These are phyloP conservation scores for Aspergillus fumigatiaffinis DNA, from an alignment of 2,329 filamentous ascomycete genomes.

Conservation along the genomic window DNA sequence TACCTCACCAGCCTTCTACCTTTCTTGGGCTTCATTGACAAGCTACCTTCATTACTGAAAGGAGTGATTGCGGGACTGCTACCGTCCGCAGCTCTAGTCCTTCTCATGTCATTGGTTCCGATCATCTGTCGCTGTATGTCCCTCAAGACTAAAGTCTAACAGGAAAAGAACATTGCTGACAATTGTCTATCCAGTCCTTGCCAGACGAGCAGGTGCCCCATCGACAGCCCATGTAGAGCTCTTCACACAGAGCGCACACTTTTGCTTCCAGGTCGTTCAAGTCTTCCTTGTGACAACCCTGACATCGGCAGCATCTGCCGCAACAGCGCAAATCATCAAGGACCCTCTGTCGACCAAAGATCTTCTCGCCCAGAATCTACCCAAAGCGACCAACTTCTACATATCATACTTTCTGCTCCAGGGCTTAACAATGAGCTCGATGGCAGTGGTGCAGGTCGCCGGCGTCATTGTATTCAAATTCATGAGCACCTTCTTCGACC, in stretches of 20 bases:
- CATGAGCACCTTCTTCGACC: slow-evolving; percentile 67
- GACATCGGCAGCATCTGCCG: slow-evolving; percentile 72
- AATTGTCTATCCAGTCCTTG: slow-evolving; percentile 54
- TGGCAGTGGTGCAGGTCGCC: slow-evolving; percentile 66
- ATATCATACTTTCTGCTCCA: slow-evolving; percentile 93
- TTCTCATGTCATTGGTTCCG: slow-evolving; percentile 83
- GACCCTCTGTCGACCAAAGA: slow-evolving; percentile 61
- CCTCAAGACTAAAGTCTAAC: not conserved
- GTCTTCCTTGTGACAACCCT: slow-evolving; percentile 86
- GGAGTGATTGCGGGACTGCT: slow-evolving; percentile 81
- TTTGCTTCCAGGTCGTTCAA: slow-evolving; percentile 68
- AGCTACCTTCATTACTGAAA: slow-evolving; percentile 65
- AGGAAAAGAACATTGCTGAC: not conserved
- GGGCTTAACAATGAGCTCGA: slow-evolving; percentile 71
- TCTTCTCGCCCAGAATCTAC: slow-evolving; percentile 70
- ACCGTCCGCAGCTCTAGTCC: slow-evolving; percentile 71
- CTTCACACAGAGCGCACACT: slow-evolving; percentile 87
- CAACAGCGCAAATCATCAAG: slow-evolving; percentile 61
- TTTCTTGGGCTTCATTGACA: slow-evolving; percentile 71
- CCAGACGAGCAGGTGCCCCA: slow-evolving; percentile 74
- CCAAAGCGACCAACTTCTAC: slow-evolving; percentile 89
- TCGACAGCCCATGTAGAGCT: slow-evolving; percentile 77
- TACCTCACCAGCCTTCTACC: slow-evolving; percentile 52
- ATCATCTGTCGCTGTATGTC: slow-evolving; percentile 69
- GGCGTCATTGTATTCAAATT: slow-evolving; percentile 71